These are phyloP conservation scores for Aeschynomene evenia DNA, from an alignment of 306 rosid species.

Conservation along the genomic window DNA sequence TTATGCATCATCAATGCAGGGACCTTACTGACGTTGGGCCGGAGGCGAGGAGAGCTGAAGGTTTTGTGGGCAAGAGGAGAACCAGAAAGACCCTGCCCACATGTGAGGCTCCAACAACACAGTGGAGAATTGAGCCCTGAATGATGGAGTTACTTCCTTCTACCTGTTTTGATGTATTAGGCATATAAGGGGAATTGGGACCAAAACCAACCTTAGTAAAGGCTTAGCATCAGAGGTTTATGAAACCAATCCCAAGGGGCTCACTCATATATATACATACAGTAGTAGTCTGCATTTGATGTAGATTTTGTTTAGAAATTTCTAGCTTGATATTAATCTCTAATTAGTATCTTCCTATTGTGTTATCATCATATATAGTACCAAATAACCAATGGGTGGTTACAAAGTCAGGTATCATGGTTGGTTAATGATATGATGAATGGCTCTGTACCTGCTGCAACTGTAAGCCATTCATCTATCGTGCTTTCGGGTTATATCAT, in stretches of 20 bases:
- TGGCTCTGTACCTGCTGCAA: not conserved
- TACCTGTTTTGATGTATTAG: too few relatives aligned
- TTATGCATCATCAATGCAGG: conserved; percentile 51
- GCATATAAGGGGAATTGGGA: conserved; percentile 32
- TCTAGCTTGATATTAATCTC: not conserved
- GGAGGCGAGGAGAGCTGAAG: conserved; percentile 71
- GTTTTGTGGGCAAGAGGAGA: conserved; percentile 75
- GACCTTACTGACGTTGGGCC: conserved; percentile 67
- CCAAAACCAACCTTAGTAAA: conserved; percentile 3
- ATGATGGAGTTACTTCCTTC: conserved; percentile 38
- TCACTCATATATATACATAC: too few relatives aligned
- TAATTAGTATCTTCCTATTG: not conserved
- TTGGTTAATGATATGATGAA: not conserved
- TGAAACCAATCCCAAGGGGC: conserved; percentile 24
- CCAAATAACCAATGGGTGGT: not conserved
- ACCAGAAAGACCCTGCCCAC: conserved; percentile 79
- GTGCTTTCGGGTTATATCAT: not conserved
- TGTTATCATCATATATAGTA: not conserved
- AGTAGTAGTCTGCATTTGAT: conserved; percentile 6
- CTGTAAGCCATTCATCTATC: not conserved
- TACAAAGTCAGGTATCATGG: not conserved
- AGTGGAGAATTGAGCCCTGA: conserved; percentile 44
- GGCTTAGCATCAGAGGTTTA: conserved; percentile 8
- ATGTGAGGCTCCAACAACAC: conserved; percentile 51
- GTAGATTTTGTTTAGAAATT: conserved; percentile 22